phyloP scores from a whole-genome alignment of 352 stramenopile species.

The Phytophthora aleatoria region DNA sequence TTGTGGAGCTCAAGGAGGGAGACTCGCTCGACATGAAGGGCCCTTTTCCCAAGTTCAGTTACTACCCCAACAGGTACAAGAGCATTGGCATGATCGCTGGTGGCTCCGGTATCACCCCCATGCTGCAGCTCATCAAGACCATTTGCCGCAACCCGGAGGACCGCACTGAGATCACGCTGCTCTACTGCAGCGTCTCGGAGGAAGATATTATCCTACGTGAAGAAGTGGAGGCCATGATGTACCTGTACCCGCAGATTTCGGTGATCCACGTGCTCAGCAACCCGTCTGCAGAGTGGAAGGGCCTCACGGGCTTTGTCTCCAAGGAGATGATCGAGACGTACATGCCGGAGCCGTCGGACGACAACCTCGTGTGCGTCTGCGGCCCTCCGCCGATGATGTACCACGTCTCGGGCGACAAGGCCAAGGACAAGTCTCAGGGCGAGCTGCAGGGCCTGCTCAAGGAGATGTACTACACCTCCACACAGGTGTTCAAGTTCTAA shows the following conservation, averaged over 20 bases:
- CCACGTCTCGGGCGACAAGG: conserved; percentile 87
- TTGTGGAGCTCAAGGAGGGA: conserved; percentile 82
- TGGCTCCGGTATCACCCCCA: conserved; percentile 90
- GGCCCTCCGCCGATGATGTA: conserved; percentile 91
- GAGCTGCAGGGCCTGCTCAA: conserved; percentile 88
- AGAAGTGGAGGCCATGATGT: conserved; percentile 83
- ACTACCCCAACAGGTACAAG: conserved; percentile 90
- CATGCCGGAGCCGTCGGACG: conserved; percentile 78
- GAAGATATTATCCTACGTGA: conserved; percentile 90
- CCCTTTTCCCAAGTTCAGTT: conserved; percentile 86
- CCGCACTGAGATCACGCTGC: conserved; percentile 82
- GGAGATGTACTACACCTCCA: conserved; percentile 77
- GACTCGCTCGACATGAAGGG: conserved; percentile 92
- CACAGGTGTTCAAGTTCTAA: conserved; percentile 89
- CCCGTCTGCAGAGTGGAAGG: conserved; percentile 66
- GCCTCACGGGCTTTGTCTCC: conserved; percentile 72
- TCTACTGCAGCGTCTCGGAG: conserved; percentile 88
- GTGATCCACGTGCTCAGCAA: conserved; percentile 80
- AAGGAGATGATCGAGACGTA: conserved; percentile 86
- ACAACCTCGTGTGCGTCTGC: conserved; percentile 89
- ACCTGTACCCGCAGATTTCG: conserved; percentile 82
- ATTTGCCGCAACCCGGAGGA: conserved; percentile 87
- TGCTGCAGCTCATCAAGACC: conserved; percentile 87
- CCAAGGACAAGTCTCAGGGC: conserved; percentile 85
- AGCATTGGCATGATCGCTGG: conserved; percentile 90